These are phyloP conservation scores for Linnemannia schmuckeri DNA, from an alignment of 192 early-diverging fungal genomes.

Conservation along the genomic window DNA sequence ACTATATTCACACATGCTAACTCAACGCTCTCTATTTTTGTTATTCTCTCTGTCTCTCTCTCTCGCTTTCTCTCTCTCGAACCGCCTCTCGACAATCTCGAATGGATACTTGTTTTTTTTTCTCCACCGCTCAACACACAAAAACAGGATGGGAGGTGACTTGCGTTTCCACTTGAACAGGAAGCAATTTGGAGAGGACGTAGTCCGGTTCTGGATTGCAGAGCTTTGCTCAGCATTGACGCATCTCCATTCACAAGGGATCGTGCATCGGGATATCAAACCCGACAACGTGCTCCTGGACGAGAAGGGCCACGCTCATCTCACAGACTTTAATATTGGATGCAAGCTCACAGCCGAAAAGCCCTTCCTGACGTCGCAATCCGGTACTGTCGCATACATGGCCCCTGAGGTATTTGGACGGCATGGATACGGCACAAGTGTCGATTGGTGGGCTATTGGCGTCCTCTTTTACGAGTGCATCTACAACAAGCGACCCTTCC, in stretches of 20 bases:
- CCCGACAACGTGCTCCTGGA: conserved; percentile 91
- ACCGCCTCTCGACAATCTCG: background rate
- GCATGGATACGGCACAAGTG: conserved; percentile 81
- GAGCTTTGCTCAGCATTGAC: conserved; percentile 85
- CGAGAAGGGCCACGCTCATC: conserved; percentile 84
- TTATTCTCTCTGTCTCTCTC: background rate
- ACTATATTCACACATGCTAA: background rate
- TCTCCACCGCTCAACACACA: background rate
- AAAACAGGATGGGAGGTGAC: conserved; percentile 82
- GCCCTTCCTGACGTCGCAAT: conserved; percentile 79
- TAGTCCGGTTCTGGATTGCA: conserved; percentile 89
- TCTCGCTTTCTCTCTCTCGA: background rate
- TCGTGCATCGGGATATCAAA: conserved; percentile 95
- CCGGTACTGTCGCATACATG: conserved; percentile 96
- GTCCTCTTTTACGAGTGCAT: conserved; percentile 92
- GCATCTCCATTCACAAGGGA: conserved; percentile 85
- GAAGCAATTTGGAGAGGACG: conserved; percentile 79
- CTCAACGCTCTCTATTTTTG: background rate
- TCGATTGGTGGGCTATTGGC: conserved; percentile 98
- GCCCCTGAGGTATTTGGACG: conserved; percentile 80
- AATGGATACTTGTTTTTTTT: background rate
- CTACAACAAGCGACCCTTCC: conserved; percentile 78
- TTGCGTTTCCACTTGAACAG: conserved; percentile 84
- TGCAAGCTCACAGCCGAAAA: conserved; percentile 73
- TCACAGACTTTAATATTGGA: conserved; percentile 98